phyloP scores from a whole-genome alignment of 345 rosid species.

The Camelina neglecta region DNA sequence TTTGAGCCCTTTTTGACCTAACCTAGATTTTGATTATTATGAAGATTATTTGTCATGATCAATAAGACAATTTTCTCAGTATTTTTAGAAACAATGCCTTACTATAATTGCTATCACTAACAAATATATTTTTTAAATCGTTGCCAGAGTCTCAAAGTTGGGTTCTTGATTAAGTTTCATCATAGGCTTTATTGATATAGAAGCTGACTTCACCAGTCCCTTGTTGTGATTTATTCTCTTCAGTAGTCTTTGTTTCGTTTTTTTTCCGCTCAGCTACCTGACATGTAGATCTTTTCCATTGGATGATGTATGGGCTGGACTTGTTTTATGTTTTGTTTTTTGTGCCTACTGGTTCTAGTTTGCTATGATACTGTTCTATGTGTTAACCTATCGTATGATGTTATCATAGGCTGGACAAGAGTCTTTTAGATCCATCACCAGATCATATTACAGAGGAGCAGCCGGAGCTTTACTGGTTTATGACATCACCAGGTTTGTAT shows the following conservation, averaged over 20 bases:
- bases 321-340: neutral
- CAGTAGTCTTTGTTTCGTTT: neutral
- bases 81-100: neutral
- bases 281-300: neutral
- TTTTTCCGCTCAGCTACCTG: neutral
- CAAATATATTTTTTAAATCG: neutral
- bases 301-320: slow-evolving; percentile 2
- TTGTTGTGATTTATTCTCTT: slow-evolving; percentile 5
- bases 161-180: slow-evolving; percentile 11
- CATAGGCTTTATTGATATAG: neutral
- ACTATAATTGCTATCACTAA: neutral
- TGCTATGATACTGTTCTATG: neutral
- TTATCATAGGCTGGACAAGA: slow-evolving; percentile 89
- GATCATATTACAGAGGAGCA: slow-evolving; percentile 98
- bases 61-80: neutral
- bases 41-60: neutral
- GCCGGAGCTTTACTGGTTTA: slow-evolving; percentile 97
- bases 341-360: slow-evolving; percentile 1
- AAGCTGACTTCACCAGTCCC: slow-evolving; percentile 11
- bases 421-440: slow-evolving; percentile 93
- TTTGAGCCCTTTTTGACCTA: neutral
- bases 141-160: slow-evolving; percentile 7
- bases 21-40: no score
- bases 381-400: slow-evolving; percentile 1
- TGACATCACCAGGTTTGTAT: slow-evolving; percentile 84